Evolutionary conservation across 2,329 filamentous ascomycete species (phyloP).

Genomic region (Truncatella angustata): DNA sequence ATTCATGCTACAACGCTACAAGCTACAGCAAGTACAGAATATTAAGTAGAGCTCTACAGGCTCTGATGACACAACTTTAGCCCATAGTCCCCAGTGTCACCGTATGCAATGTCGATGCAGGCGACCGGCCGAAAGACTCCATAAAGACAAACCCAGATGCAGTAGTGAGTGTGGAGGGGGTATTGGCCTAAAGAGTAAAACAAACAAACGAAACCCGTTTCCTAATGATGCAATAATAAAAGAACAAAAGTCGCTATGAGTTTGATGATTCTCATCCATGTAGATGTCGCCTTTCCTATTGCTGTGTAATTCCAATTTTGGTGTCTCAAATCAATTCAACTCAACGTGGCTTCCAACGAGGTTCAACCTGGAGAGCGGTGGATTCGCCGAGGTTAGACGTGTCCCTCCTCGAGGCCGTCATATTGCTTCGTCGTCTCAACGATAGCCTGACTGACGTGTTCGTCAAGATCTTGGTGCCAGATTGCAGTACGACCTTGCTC

Average conservation of each 20-base stretch:
- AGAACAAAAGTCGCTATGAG: neutral
- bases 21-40: neutral
- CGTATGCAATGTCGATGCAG: neutral
- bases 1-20: neutral
- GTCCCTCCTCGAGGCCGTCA: neutral
- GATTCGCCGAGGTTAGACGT: neutral
- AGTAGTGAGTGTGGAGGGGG: neutral
- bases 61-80: neutral
- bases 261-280: neutral
- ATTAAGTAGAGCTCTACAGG: neutral
- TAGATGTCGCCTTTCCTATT: neutral
- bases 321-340: too few species aligned
- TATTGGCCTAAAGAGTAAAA: neutral
- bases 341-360: too few species aligned
- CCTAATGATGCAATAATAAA: neutral
- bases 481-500: slow-evolving; percentile 1
- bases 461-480: slow-evolving; percentile 1
- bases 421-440: neutral
- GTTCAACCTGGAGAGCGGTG: too few species aligned
- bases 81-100: neutral
- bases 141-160: slow-evolving; percentile 5
- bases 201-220: neutral
- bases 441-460: neutral
- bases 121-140: neutral
- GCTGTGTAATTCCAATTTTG: neutral